A percentile compares a stretch with the other conserved stretches of the same genome.
Evolutionary conservation across 2,329 filamentous ascomycete genomes (phyloP).

Genomic region (Grosmannia penicillata): DNA sequence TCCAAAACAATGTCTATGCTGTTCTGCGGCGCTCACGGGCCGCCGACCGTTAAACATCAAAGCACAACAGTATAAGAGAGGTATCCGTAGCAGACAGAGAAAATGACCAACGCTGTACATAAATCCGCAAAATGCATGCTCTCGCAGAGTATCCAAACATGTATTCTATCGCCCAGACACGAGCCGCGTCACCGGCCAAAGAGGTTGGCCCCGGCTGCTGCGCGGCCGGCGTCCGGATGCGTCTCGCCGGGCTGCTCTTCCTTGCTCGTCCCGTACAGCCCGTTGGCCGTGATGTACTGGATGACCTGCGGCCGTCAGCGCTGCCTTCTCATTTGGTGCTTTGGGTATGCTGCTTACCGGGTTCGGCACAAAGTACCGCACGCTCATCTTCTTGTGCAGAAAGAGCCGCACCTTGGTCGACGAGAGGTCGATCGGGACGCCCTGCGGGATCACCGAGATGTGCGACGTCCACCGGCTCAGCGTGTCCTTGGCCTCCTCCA

Average conservation of each 20-base stretch:
- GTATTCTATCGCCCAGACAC: neutral
- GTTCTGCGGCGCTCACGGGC: too few species aligned
- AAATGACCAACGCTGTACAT: too few species aligned
- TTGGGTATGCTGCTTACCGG: conserved; percentile 3
- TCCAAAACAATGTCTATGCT: too few species aligned
- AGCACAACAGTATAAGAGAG: too few species aligned
- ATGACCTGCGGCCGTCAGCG: conserved; percentile 5
- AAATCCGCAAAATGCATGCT: too few species aligned
- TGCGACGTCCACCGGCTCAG: conserved; percentile 74
- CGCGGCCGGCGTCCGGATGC: conserved; percentile 1
- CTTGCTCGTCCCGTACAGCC: conserved; percentile 8
- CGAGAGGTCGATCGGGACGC: conserved; percentile 75
- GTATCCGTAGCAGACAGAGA: too few species aligned
- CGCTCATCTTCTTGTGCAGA: conserved; percentile 64
- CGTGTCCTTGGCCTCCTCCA: conserved; percentile 67
- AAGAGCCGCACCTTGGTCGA: conserved; percentile 71
- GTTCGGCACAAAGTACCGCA: conserved; percentile 43
- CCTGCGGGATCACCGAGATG: conserved; percentile 74
- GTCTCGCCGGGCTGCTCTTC: conserved; percentile 2
- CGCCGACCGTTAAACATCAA: too few species aligned
- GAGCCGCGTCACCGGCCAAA: neutral
- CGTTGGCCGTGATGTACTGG: conserved; percentile 8
- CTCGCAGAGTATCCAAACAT: too few species aligned
- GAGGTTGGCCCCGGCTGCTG: neutral
- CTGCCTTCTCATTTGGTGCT: neutral